phyloP scores from a whole-genome alignment of 2,329 filamentous ascomycete genomes.

The Ceratocystis colombiana region DNA sequence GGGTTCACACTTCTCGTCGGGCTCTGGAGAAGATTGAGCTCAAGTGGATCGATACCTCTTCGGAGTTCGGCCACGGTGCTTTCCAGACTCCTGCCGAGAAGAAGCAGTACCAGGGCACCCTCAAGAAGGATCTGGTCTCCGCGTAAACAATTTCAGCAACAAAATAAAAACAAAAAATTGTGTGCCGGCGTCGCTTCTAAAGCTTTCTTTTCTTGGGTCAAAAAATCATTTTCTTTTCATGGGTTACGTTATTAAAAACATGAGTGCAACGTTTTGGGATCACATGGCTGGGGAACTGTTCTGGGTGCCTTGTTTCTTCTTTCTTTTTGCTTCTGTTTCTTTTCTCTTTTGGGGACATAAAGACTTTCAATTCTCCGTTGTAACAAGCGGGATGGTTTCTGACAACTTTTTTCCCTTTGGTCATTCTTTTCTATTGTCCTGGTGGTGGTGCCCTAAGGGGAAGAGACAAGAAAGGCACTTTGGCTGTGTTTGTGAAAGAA shows the following conservation, averaged over 20 bases:
- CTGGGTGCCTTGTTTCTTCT: constrained; percentile 20
- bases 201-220: constrained; percentile 8
- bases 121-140: constrained; percentile 86
- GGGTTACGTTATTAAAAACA: constrained; percentile 19
- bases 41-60: constrained; percentile 99
- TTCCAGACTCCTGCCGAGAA: constrained; percentile 99
- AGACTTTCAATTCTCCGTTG: constrained; percentile 7
- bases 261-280: constrained; percentile 13
- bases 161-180: constrained; percentile 26
- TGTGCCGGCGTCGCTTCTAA: constrained; percentile 22
- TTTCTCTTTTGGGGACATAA: constrained; percentile 6
- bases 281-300: constrained; percentile 10
- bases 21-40: constrained; percentile 98
- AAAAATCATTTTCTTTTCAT: constrained; percentile 15
- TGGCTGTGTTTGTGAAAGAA: constrained; percentile 13
- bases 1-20: constrained; percentile 88
- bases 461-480: neutral
- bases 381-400: constrained; percentile 4
- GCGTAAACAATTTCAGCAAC: constrained; percentile 33
- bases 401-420: constrained; percentile 6
- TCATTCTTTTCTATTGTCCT: constrained; percentile 15
- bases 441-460: neutral
- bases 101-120: constrained; percentile 90
- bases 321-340: constrained; percentile 7
- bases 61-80: constrained; percentile 99